Evolutionary conservation across 148 eudicot species (phyloP), one percentile per base, ranked within the genome.

Genomic region (Nepenthes gracilis): DNA sequence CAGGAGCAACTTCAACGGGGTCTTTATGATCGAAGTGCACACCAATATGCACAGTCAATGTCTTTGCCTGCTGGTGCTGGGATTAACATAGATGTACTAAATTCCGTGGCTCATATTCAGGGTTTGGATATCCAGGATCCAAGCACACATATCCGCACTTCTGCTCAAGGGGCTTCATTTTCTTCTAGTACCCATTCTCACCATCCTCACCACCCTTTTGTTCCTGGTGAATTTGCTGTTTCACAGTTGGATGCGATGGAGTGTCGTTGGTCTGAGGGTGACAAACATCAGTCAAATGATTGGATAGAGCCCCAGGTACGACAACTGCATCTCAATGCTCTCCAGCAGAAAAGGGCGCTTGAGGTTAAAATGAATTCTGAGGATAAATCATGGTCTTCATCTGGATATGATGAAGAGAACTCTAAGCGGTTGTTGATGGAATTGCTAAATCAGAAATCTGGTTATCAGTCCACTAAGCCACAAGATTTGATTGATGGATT

Each of bases 361-460:
- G 90, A 85, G 55, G 71, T 63, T 47, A 78, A 64, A 56, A 66
- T 68, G 58, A 64, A 58, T 61, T 57, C 75, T 36, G 83, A 74
- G 72, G 85, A 83, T 58, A 68, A 67, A 38, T 72, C 64, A 47
- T 85, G 92, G 92, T 72, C 78, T 79, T 78, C 87, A 58, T 75
- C 81, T 55, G 87, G 85, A 55, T n/a, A 70, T 5, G 85, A 79
- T 57, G 85, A 86, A 73, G 96, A 88, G 66, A 81, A 77, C 70
- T 88, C 96, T 13, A 93, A 86, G 78, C 81, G 85, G 57, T 62
- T 88, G 58, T 82, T 93, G 58, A 81, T 93, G 96, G 96, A 93
- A 70, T 60, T 93, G 68, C 80, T 93, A 9, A 83, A 84, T 67
- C 84, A 81, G 66, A 88, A 86, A 63, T 75, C 96, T 33, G 78